Conservation (phyloP, 495 filamentous ascomycete genomes). For the Penicillium alfredii region DNA sequence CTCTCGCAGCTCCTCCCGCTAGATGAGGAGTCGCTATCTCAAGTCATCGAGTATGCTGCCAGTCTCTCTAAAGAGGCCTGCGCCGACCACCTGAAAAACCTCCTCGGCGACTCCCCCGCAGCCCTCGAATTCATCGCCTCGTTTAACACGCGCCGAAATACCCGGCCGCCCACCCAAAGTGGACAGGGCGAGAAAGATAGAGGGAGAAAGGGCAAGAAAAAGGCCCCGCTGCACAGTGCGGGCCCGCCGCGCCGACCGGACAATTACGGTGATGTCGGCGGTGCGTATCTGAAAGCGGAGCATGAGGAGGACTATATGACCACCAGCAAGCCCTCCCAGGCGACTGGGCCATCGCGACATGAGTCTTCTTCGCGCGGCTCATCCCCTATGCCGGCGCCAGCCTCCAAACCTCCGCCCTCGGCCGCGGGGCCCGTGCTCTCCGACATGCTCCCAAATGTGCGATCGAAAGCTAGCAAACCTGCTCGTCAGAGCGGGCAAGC, state of each 20-base stretch:
- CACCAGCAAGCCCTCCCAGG: constrained; percentile 26
- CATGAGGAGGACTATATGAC: constrained; percentile 59
- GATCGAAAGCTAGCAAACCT: constrained; percentile 50
- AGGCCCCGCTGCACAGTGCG: constrained; percentile 52
- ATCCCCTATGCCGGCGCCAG: constrained; percentile 32
- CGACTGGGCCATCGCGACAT: constrained; percentile 23
- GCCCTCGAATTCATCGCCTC: constrained; percentile 86
- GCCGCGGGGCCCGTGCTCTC: constrained; percentile 72
- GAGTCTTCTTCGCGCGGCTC: constrained; percentile 31
- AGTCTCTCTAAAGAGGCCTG: constrained; percentile 66
- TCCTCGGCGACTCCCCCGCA: constrained; percentile 80
- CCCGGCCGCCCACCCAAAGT: constrained; percentile 26
- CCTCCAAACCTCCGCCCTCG: constrained; percentile 57
- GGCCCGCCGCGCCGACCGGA: constrained; percentile 54
- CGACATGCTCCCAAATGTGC: constrained; percentile 61
- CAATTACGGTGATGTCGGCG: constrained; percentile 49
- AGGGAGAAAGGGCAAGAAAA: constrained; percentile 51
- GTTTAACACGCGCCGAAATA: constrained; percentile 70
- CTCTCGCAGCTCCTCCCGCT: constrained; percentile 74
- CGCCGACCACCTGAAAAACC: constrained; percentile 75
- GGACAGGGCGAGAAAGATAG: constrained; percentile 16
- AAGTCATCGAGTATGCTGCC: constrained; percentile 74
- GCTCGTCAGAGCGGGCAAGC: constrained; percentile 51
- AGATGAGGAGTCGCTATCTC: constrained; percentile 72
- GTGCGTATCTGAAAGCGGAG: constrained; percentile 56